Conservation (phyloP, 306 rosid species). For the Begonia peltatifolia region DNA sequence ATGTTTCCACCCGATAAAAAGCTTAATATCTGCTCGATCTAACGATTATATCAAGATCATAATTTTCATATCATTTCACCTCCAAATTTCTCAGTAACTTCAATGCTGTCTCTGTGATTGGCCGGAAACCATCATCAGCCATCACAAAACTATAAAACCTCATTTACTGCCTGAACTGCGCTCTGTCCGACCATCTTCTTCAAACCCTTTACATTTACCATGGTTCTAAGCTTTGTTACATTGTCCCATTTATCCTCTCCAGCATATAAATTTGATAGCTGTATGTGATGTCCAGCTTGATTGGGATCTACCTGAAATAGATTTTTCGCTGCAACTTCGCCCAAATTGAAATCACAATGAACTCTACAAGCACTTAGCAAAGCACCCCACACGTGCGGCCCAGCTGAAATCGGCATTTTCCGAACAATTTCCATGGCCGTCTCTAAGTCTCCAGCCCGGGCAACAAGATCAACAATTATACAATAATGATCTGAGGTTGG, state of each 20-base stretch:
- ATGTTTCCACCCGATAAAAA: too few species aligned
- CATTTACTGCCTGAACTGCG: conserved; percentile 30
- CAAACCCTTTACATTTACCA: conserved; percentile 44
- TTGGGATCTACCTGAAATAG: conserved; percentile 43
- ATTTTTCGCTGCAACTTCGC: conserved; percentile 53
- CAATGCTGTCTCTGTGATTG: conserved; percentile 28
- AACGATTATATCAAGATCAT: conserved; percentile 8
- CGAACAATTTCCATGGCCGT: conserved; percentile 41
- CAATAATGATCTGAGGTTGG: conserved; percentile 54
- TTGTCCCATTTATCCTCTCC: conserved; percentile 49
- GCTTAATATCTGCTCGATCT: too few species aligned
- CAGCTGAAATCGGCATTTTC: conserved; percentile 35
- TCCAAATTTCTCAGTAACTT: conserved; percentile 38
- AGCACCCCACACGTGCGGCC: conserved; percentile 70
- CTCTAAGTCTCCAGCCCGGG: conserved; percentile 61
- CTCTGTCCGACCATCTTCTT: conserved; percentile 49
- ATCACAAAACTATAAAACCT: conserved; percentile 29
- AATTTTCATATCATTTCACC: conserved; percentile 29
- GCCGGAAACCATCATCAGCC: conserved; percentile 33
- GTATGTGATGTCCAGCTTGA: conserved; percentile 48
- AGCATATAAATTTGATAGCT: conserved; percentile 57
- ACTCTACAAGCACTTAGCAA: conserved; percentile 66
- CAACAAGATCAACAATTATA: conserved; percentile 79
- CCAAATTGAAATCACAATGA: conserved; percentile 45
- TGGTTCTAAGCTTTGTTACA: conserved; percentile 36